Evolutionary conservation across 2,329 filamentous ascomycete genomes (phyloP).

Genomic region (Fusarium keratoplasticum): DNA sequence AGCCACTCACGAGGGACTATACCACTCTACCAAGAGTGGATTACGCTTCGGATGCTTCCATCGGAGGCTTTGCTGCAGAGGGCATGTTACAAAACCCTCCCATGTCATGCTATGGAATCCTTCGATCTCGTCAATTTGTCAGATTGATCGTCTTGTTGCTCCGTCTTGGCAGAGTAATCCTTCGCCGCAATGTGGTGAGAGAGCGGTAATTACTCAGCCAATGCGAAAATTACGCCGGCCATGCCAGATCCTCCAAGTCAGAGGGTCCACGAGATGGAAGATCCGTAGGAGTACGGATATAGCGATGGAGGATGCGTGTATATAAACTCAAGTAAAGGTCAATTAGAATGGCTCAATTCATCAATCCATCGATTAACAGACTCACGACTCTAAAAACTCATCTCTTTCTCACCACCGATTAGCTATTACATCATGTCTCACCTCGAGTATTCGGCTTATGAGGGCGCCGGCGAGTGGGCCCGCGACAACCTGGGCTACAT

Average conservation of each 20-base stretch:
- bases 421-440: constrained; percentile 41
- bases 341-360: not conserved
- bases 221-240: not conserved
- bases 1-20: not conserved
- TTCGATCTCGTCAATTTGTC: constrained; percentile 30
- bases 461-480: constrained; percentile 45
- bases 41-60: not conserved
- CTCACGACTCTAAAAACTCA: not conserved
- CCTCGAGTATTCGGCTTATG: constrained; percentile 46
- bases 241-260: not conserved
- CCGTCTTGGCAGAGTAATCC: constrained; percentile 9
- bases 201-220: not conserved
- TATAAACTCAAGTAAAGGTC: not conserved
- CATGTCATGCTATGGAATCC: not conserved
- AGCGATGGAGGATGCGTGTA: not conserved
- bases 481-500: constrained; percentile 54
- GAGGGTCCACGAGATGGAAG: not conserved
- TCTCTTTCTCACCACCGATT: fast-evolving
- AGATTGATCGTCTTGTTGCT: constrained; percentile 12
- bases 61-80: not conserved
- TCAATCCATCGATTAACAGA: not conserved
- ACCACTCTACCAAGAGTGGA: not conserved
- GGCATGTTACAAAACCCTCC: not conserved
- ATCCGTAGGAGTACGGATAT: not conserved
- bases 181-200: not conserved